Conservation (phyloP, 2,329 filamentous ascomycete genomes). For the Colletotrichum spaethianum region DNA sequence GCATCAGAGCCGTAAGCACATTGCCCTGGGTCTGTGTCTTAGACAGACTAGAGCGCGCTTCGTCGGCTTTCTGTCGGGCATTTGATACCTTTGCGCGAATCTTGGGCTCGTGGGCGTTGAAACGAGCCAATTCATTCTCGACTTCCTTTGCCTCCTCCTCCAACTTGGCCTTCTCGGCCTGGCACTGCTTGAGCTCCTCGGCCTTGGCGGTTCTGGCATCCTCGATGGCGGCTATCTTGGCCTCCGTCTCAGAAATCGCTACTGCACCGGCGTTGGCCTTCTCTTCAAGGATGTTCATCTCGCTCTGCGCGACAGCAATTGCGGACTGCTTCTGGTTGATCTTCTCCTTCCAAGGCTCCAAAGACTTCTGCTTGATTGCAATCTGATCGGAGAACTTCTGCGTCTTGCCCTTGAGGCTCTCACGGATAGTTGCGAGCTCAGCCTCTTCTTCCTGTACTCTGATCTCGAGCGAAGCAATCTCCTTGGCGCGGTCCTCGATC, state of each 20-base stretch:
- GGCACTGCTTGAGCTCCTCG: slow-evolving; percentile 81
- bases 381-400: slow-evolving; percentile 95
- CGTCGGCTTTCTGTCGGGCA: slow-evolving; percentile 94
- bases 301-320: slow-evolving; percentile 94
- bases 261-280: slow-evolving; percentile 90
- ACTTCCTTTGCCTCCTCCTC: slow-evolving; percentile 82
- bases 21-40: slow-evolving; percentile 94
- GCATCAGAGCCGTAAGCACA: slow-evolving; percentile 91
- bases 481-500: slow-evolving; percentile 81
- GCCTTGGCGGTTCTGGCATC: slow-evolving; percentile 79
- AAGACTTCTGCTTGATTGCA: slow-evolving; percentile 88
- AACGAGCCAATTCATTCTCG: slow-evolving; percentile 79
- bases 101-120: slow-evolving; percentile 84
- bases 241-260: slow-evolving; percentile 85
- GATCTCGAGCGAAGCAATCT: slow-evolving; percentile 82
- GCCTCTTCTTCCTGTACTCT: slow-evolving; percentile 84
- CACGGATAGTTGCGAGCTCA: slow-evolving; percentile 86
- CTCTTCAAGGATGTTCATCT: slow-evolving; percentile 91
- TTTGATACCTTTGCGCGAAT: slow-evolving; percentile 88
- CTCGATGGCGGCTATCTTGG: slow-evolving; percentile 82
- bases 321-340: slow-evolving; percentile 96
- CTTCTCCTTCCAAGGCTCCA: slow-evolving; percentile 97
- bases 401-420: slow-evolving; percentile 93
- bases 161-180: slow-evolving; percentile 78
- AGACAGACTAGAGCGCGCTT: slow-evolving; percentile 90